A percentile compares a stretch with the other conserved stretches of the same genome.
Evolutionary conservation across 2,329 filamentous ascomycete species (phyloP).

Genomic region (Ophiostoma ips): DNA sequence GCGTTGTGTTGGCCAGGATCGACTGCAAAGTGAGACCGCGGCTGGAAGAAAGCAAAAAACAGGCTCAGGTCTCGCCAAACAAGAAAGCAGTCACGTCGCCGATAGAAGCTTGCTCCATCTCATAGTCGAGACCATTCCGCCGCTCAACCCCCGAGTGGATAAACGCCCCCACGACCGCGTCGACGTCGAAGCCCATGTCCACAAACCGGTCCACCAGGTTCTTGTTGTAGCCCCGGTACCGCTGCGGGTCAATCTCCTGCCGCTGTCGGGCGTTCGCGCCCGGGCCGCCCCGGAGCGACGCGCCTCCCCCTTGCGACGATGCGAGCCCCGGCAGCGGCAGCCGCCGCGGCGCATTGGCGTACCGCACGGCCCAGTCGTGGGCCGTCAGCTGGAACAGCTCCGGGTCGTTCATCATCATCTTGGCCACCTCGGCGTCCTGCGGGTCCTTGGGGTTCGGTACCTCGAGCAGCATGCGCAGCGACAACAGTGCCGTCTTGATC

Average conservation of each 20-base stretch:
- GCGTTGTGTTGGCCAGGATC: no score
- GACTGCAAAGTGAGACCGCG: no score
- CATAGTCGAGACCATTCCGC: constrained; percentile 65
- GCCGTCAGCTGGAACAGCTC: constrained; percentile 69
- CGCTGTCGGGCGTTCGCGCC: constrained; percentile 14
- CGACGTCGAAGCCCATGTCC: constrained; percentile 81
- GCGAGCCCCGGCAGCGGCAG: constrained; percentile 22
- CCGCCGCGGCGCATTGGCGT: constrained; percentile 58
- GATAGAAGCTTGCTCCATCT: constrained; percentile 80
- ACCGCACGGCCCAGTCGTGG: constrained; percentile 76
- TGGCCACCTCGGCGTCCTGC: constrained; percentile 89
- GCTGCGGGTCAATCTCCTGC: constrained; percentile 18
- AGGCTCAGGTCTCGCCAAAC: constrained; percentile 54
- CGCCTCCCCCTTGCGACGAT: no score
- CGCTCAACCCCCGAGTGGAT: constrained; percentile 67
- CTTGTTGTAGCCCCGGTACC: constrained; percentile 79
- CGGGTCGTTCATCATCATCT: constrained; percentile 70
- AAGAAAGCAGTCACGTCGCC: constrained; percentile 78
- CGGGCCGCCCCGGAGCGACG: constrained; percentile 13
- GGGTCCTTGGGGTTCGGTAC: constrained; percentile 92
- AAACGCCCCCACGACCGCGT: constrained; percentile 63
- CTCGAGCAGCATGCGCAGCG: constrained; percentile 82
- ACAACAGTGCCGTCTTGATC: constrained; percentile 88
- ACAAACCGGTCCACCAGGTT: constrained; percentile 72
- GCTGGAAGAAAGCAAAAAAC: no score